A percentile compares a stretch with the other conserved stretches of the same genome.
Conservation (phyloP, 2,329 filamentous ascomycete genomes). For the Rhynchosporium graminicola region DNA sequence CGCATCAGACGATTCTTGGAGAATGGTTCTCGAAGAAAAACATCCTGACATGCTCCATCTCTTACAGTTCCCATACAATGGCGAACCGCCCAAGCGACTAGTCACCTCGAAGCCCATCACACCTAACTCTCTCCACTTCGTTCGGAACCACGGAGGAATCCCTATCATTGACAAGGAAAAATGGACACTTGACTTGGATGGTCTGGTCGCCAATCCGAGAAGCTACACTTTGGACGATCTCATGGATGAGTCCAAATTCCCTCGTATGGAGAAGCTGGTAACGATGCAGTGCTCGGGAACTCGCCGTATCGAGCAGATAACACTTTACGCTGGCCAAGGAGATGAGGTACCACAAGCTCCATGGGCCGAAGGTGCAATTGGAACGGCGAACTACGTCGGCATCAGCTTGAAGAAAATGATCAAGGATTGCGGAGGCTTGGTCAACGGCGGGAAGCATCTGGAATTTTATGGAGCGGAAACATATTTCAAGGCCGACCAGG, state of each 20-base stretch:
- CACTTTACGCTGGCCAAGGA: conserved; percentile 64
- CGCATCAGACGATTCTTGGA: conserved; percentile 61
- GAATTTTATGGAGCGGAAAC: conserved; percentile 72
- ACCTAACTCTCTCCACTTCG: conserved; percentile 62
- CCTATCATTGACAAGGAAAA: conserved; percentile 61
- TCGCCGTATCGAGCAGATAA: conserved; percentile 68
- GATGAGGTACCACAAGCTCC: conserved; percentile 55
- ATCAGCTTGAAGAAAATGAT: conserved; percentile 69
- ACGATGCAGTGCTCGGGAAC: conserved; percentile 70
- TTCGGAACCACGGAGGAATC: conserved; percentile 72
- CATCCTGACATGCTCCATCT: conserved; percentile 61
- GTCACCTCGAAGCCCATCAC: conserved; percentile 59
- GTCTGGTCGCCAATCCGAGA: conserved; percentile 60
- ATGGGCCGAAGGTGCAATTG: conserved; percentile 69
- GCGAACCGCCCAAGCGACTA: conserved; percentile 58
- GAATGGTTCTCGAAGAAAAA: conserved; percentile 57
- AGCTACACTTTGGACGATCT: conserved; percentile 60
- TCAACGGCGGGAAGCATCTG: conserved; percentile 57
- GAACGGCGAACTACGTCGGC: conserved; percentile 63
- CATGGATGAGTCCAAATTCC: conserved; percentile 60
- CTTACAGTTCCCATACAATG: conserved; percentile 65
- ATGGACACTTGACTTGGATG: conserved; percentile 57
- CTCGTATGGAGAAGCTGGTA: conserved; percentile 57
- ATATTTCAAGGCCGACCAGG: conserved; percentile 68
- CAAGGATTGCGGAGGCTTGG: conserved; percentile 66